phyloP scores from a whole-genome alignment of 257 asterid genomes.

The Catharanthus roseus region DNA sequence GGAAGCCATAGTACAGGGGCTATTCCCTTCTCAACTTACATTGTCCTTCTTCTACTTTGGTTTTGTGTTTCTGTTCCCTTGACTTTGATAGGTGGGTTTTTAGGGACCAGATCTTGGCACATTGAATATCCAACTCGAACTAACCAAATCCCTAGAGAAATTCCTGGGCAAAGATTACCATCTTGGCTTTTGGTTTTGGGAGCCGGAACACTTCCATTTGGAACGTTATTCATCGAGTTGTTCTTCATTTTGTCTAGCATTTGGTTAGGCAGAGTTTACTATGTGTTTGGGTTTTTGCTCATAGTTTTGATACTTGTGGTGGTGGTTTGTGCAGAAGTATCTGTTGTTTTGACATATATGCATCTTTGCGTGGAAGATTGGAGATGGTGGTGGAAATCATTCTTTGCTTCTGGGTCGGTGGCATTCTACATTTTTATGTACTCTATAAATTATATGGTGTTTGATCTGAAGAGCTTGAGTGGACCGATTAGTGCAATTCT shows the following conservation, averaged over 20 bases:
- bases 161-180: constrained; percentile 16
- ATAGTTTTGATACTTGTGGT: constrained; percentile 13
- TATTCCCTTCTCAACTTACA: constrained; percentile 15
- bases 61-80: constrained; percentile 20
- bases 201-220: constrained; percentile 24
- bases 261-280: constrained; percentile 21
- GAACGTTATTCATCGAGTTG: constrained; percentile 20
- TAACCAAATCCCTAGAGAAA: constrained; percentile 21
- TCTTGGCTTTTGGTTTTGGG: constrained; percentile 21
- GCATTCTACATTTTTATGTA: constrained; percentile 16
- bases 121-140: constrained; percentile 16
- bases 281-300: constrained; percentile 21
- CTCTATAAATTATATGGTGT: constrained; percentile 18
- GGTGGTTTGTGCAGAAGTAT: constrained; percentile 21
- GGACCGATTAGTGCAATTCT: constrained; percentile 19
- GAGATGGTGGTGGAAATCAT: constrained; percentile 28
- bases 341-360: constrained; percentile 19
- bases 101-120: constrained; percentile 14
- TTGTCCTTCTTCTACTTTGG: constrained; percentile 16
- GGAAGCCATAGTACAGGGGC: constrained; percentile 23
- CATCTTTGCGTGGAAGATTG: constrained; percentile 24
- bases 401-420: constrained; percentile 22
- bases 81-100: constrained; percentile 15
- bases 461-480: constrained; percentile 21
- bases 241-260: constrained; percentile 21